Evolutionary conservation across 495 filamentous ascomycete species (phyloP), one percentile per base, ranked within the genome.

Genomic region (Geopyxis carbonaria): DNA sequence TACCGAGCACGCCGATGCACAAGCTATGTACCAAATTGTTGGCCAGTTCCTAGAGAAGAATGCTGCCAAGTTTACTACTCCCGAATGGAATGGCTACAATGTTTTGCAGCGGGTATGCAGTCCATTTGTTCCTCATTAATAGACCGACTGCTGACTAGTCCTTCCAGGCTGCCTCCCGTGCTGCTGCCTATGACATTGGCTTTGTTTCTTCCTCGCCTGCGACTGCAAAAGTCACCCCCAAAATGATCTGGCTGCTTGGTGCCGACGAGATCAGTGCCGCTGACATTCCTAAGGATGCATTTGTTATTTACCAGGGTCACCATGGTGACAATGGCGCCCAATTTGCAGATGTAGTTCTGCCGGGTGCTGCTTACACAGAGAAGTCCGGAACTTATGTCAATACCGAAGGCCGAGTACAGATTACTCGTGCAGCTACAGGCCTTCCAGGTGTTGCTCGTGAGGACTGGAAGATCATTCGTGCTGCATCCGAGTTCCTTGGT

Each of bases 401-500:
- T 69, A 95, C 89, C 7, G 89, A 97, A 59, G 89, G 89, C 29
- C 78, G 89, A 44, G 80, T 83, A 10, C 89, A 97, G 63, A 76
- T 95, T 61, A 85, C 80, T 31, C 75, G 89, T 45, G 76, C 78
- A 14, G 89, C 89, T 2, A 86, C 82, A 18, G 76, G 74, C 27
- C 62, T 89, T 39, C 78, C 81, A 32, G 89, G 89, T 40, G 89
- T 84, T 40, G 73, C 86, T 35, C 72, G 89, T 48, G 86, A 91
- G 46, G 89, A 97, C 59, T 97, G 89, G 89, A 95, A 94, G 68
- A 95, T 97, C 49, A 72, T 97, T 48, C 82, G 89, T 39, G 89
- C 89, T 2, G 68, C 66, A 42, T 82, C 76, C 58, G 91, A 94
- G 60, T 92, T 85, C 62, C 69, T 97, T n/a, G 81, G 81, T 33